These are phyloP conservation scores for Beauveria sp. DNA, from an alignment of 2,329 filamentous ascomycete species.

Conservation along the genomic window DNA sequence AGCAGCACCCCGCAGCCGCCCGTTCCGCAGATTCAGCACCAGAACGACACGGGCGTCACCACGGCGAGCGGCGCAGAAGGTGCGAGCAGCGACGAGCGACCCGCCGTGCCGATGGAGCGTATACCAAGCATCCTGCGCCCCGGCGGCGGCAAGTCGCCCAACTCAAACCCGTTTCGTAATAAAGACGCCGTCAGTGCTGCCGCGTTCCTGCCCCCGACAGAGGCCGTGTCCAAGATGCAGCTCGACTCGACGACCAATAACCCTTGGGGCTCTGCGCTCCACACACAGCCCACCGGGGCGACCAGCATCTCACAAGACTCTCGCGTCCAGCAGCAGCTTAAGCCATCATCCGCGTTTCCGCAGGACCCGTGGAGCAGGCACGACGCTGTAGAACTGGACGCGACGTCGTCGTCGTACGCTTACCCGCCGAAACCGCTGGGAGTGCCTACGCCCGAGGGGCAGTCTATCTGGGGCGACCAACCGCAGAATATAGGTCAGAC, in stretches of 20 bases:
- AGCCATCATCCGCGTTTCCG: constrained; percentile 20
- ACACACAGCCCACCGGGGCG: constrained; percentile 13
- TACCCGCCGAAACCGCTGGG: constrained; percentile 30
- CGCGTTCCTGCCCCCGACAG: constrained; percentile 22
- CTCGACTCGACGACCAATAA: constrained; percentile 33
- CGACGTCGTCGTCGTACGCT: constrained; percentile 26
- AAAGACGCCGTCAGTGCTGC: constrained; percentile 30
- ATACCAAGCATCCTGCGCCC: constrained; percentile 17
- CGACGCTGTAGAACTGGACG: constrained; percentile 23
- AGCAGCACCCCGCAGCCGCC: background rate
- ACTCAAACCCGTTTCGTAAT: constrained; percentile 48
- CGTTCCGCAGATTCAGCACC: background rate
- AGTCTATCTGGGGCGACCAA: constrained; percentile 35
- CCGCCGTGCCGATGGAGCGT: background rate
- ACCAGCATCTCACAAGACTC: background rate
- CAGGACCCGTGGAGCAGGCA: constrained; percentile 20
- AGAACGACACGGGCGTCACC: background rate
- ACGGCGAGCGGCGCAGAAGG: background rate
- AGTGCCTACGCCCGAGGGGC: constrained; percentile 16
- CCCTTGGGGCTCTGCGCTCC: constrained; percentile 24
- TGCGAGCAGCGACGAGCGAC: background rate
- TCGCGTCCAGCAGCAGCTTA: constrained; percentile 1
- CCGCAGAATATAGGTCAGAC: constrained; percentile 20
- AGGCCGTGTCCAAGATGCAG: constrained; percentile 34
- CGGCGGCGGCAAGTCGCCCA: constrained; percentile 23